Percentiles rank a stretch among this genome's conserved stretches.
phyloP scores from a whole-genome alignment of 805 yeast genomes.

The Candida sithepensis region DNA sequence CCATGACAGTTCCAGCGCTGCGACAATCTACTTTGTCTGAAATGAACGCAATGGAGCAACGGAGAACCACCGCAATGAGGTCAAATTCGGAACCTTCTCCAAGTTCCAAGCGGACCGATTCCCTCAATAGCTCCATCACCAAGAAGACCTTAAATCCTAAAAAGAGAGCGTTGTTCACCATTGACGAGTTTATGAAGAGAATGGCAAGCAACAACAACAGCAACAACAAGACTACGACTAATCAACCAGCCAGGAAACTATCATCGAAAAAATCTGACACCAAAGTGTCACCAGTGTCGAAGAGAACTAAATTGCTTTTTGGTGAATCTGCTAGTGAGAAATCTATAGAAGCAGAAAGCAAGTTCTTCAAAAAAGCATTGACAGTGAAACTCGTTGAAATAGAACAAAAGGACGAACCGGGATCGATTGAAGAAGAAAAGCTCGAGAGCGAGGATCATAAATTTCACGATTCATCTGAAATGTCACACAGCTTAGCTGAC shows the following conservation, averaged over 20 bases:
- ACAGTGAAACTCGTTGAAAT: not conserved
- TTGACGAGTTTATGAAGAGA: slow-evolving; percentile 20
- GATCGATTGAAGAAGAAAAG: not conserved
- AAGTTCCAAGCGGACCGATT: not conserved
- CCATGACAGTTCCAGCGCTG: not conserved
- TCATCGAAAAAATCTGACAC: not conserved
- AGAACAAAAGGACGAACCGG: not conserved
- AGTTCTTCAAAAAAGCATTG: slow-evolving; percentile 11
- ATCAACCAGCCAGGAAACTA: slow-evolving; percentile 1
- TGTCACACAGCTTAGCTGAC: not conserved
- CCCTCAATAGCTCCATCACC: not conserved
- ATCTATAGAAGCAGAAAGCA: slow-evolving; percentile 9
- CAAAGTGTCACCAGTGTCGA: slow-evolving; percentile 21
- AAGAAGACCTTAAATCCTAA: slow-evolving; percentile 6
- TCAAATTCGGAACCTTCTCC: slow-evolving; percentile 2
- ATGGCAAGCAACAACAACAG: slow-evolving; percentile 3
- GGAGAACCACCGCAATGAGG: slow-evolving; percentile 3
- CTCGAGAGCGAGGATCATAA: too few species aligned
- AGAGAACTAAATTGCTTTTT: slow-evolving; percentile 24
- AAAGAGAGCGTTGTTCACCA: slow-evolving; percentile 18
- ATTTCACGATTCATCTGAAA: too few species aligned
- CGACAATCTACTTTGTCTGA: not conserved
- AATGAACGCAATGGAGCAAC: not conserved
- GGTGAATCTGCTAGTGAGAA: slow-evolving; percentile 9
- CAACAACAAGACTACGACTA: too few species aligned